These are phyloP conservation scores for Metarhizium humberi DNA, from an alignment of 2,329 filamentous ascomycete species.

Conservation along the genomic window DNA sequence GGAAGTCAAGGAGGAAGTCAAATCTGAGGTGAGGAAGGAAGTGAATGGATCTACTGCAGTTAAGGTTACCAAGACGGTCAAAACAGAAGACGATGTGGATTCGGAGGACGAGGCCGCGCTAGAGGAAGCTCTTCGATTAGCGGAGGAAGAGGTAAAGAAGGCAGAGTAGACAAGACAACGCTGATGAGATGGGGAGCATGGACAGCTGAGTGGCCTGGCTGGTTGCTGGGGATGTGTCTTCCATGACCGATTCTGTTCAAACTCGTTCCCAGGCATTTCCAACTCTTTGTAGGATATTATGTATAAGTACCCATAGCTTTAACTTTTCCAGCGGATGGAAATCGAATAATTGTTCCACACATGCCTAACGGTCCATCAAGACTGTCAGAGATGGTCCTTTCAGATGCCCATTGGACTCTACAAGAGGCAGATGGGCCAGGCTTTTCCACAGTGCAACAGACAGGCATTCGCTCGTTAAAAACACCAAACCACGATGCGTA, in stretches of 20 bases:
- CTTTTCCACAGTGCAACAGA: too few species aligned
- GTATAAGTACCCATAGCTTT: background rate
- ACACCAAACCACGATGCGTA: too few species aligned
- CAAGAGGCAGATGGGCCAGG: too few species aligned
- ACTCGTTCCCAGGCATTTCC: background rate
- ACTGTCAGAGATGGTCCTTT: background rate
- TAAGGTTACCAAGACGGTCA: background rate
- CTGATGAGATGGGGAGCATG: too few species aligned
- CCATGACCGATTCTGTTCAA: background rate
- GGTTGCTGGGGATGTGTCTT: background rate
- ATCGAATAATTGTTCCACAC: background rate
- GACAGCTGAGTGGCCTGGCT: background rate
- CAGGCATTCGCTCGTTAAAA: too few species aligned
- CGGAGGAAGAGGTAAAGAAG: slow-evolving; percentile 18
- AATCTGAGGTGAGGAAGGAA: slow-evolving; percentile 11
- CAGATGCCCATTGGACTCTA: background rate
- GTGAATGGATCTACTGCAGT: background rate
- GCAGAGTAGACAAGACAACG: slow-evolving; percentile 2
- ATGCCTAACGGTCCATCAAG: background rate
- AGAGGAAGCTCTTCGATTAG: slow-evolving; percentile 23
- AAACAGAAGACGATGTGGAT: slow-evolving; percentile 18
- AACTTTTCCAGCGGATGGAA: background rate
- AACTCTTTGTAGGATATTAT: background rate
- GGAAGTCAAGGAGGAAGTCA: slow-evolving; percentile 10
- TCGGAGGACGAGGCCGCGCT: slow-evolving; percentile 28